Base-by-base conservation (phyloP, 2,329 filamentous ascomycete species). In the Nemania abortiva region DNA sequence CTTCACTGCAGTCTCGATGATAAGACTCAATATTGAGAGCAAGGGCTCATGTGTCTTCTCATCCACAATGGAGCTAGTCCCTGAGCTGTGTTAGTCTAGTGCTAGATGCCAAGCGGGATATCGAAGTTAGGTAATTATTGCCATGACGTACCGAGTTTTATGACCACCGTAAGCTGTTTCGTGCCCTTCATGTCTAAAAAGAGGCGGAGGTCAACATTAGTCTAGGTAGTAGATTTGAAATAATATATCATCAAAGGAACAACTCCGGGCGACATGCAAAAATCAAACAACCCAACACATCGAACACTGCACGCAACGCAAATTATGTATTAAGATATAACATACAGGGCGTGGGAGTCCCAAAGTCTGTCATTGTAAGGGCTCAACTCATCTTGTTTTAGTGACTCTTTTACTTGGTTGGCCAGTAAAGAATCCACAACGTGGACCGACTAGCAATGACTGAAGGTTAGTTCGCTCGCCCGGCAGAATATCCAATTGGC, bases 61-160 rank as follows among this genome's bases (percentile, higher is more conserved):
- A 82, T 98, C 94, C 73, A 99, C 95, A 74, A 99, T 98, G n/a
- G 96, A 98, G 81, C 94, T 98, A 55, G 96, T 98, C 76, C 96
- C 96, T 99, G 74, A 69, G 27, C 7, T 2, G 3, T 42, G 62
- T 71, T 42, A 70, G 66, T 53, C 22, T 39, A 57, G 50, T 15
- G 5, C 37, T 22, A 22, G n/a, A 27, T 3, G 3, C 27, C 9
- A 15, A 42, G 10, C 5, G 31, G 47, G 27, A 42, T 1, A n/a
- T 15, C 10, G 11, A 15, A 39, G 18, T 13, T 29, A 31, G 18
- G 34, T n/a, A 34, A 9, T 13, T 20, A 52, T 31, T n/a, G 64
- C 27, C 22, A 66, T 37, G 24, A 80, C 87, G 80, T 87, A 96
- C 93, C 93, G 72, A 97, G 88, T 84, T 97, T 97, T 77, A 97